Evolutionary conservation across 805 yeast genomes (phyloP), one percentile per base, ranked within the genome.

Genomic region (Metschnikowia aberdeeniae): DNA sequence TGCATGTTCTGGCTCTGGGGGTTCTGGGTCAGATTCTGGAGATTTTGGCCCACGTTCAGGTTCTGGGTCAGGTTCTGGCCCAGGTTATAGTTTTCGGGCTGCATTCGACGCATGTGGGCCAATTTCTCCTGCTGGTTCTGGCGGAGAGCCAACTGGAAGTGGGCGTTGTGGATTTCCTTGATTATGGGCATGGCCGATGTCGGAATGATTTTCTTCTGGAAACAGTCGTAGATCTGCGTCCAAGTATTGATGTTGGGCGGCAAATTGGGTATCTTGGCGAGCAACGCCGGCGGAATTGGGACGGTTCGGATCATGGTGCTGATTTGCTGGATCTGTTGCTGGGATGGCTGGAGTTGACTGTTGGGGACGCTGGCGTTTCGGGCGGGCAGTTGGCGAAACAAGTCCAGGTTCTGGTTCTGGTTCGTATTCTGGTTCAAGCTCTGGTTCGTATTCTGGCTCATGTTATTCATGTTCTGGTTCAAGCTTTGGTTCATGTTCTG

Each of bases 211-310:
- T 79, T 80, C 51, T 77, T 75, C 51, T 79, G 77, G 36, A 81
- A 64, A 53, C 82, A 75, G 34, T 82, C 84, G 62, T 82, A 79
- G 26, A 88, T 80, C 59, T 82, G 86, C 19, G 80, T 78, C 96
- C 96, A 89, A 6, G 95, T 86, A 53, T 77, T 82, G 26, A 82
- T 82, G 40, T 81, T 84, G 11, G 83, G 82, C 0, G 97, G 97
- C 29, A 88, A 69, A 38, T 78, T 83, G 8, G 95, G 95, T 38
- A 88, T 76, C 55, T 78, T 78, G 43, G 76, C 72, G 17, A 88
- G 64, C 22, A 88, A 62, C 2, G 80, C 77, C 12, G 77, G 77
- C 0, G 96, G 96, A 41, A 89, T 87, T 3, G 87, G 89, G 2
- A 80, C 67, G 35, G 78, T 80, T 50, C 83, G 78, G 59, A 86